Evolutionary conservation across 106 monocot species (phyloP), one percentile per base, ranked within the genome.

Genomic region (Xerophyta viscosa): DNA sequence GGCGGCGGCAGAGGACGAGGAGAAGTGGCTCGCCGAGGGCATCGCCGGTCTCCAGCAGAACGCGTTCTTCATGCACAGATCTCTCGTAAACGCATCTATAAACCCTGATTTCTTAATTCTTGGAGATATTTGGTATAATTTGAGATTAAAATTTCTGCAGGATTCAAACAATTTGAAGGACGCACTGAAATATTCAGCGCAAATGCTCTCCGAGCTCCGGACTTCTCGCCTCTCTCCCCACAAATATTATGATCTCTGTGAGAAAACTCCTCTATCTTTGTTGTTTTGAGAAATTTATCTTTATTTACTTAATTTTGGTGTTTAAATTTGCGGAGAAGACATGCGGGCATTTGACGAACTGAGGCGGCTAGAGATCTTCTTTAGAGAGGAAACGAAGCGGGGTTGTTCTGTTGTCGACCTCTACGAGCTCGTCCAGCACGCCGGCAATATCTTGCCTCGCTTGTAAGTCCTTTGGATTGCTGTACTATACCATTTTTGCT

Each of bases 191-290:
- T 89, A 62, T 73, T 89, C 96, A 6, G 96, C 88, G 21, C 88
- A 85, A 67, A 96, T 96, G 96, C 88, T 96, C 36, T 96, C 96
- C 41, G 96, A 96, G 71, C 88, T 96, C 26, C 75, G 96, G 20
- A 89, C 96, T 14, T 96, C 96, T 33, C 71, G 68, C 52, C 78
- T 87, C 49, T 75, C 87, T 8, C 81, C 82, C 13, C 96, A 88
- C 76, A 96, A 96, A 36, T 96, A 96, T 44, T 96, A 96, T 48
- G 96, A 96, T 33, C 82, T 96, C 37, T 96, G 96, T 96, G 77
- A 58, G 29, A 20, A 53, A 18, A 33, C 24, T 29, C 8, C 18
- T 9, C 23, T 24, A n/a, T 30, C 12, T n/a, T 30, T 65, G 1
- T n/a, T n/a, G n/a, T n/a, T n/a, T n/a, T n/a, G n/a, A n/a, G n/a